These are phyloP conservation scores for Arabidopsis suecica DNA, from an alignment of 345 rosid genomes.

Conservation along the genomic window DNA sequence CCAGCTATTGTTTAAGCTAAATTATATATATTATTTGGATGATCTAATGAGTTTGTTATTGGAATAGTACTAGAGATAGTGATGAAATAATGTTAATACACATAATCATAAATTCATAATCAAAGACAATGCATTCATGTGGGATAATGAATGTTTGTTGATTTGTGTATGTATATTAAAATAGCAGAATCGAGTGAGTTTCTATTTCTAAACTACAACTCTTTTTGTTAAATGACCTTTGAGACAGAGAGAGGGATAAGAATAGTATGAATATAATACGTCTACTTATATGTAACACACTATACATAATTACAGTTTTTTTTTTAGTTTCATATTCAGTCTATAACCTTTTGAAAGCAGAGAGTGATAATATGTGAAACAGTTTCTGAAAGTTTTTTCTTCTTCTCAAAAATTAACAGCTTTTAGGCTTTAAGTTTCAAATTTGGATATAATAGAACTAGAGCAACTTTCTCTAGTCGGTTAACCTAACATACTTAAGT, in stretches of 20 bases:
- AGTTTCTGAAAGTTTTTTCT: not conserved
- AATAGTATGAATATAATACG: not conserved
- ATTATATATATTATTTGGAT: conserved; percentile 13
- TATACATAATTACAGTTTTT: not conserved
- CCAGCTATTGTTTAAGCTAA: conserved; percentile 30
- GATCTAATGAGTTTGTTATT: conserved; percentile 20
- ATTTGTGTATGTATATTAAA: not conserved
- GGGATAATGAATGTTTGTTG: conserved; percentile 37
- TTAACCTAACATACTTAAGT: conserved; percentile 38
- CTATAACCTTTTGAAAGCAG: not conserved
- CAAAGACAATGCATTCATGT: conserved; percentile 28
- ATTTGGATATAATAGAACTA: conserved; percentile 22
- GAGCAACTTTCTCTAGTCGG: conserved; percentile 34
- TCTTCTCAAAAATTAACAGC: not conserved
- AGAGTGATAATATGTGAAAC: not conserved
- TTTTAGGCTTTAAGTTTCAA: not conserved
- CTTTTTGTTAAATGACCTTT: conserved; percentile 35
- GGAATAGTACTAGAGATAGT: not conserved
- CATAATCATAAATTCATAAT: not conserved
- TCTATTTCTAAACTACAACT: conserved; percentile 6
- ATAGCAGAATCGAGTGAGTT: conserved; percentile 20
- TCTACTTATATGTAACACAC: not conserved
- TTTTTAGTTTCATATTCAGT: not conserved
- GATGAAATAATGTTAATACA: not conserved
- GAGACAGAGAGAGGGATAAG: conserved; percentile 28